phyloP scores from a whole-genome alignment of 306 rosid genomes.

The Sesbania bispinosa region DNA sequence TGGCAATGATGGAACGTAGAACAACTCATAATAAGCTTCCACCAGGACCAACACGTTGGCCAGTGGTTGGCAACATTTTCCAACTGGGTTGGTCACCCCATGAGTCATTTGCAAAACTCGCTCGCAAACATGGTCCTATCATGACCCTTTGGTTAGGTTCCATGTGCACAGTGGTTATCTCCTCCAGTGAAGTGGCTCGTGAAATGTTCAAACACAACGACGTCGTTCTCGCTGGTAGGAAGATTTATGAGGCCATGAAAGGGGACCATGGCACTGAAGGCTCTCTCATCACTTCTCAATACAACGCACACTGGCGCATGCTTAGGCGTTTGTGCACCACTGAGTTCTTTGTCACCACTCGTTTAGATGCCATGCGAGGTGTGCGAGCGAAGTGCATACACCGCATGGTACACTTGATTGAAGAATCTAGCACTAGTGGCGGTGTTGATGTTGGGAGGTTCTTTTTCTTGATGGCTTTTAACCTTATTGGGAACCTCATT shows the following conservation, averaged over 20 bases:
- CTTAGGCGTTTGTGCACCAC: conserved; percentile 47
- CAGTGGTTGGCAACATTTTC: conserved; percentile 69
- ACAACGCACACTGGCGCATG: conserved; percentile 84
- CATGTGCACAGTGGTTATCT: conserved; percentile 75
- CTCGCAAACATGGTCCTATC: conserved; percentile 65
- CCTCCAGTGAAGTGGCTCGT: conserved; percentile 53
- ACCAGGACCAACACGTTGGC: conserved; percentile 80
- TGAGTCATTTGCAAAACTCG: conserved; percentile 51
- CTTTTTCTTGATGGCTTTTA: conserved; percentile 71
- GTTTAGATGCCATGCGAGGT: conserved; percentile 44
- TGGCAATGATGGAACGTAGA: background rate
- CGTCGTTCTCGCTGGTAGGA: conserved; percentile 59
- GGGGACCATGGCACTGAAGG: conserved; percentile 60
- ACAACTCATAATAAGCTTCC: conserved; percentile 39
- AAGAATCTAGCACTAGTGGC: conserved; percentile 14
- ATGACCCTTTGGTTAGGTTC: conserved; percentile 84
- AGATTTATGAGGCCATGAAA: conserved; percentile 78
- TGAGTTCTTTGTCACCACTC: conserved; percentile 56
- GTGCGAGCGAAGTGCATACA: conserved; percentile 57
- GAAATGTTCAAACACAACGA: conserved; percentile 73
- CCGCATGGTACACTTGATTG: conserved; percentile 47
- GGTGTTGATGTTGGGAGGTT: conserved; percentile 58
- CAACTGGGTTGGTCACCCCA: conserved; percentile 66
- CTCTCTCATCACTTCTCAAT: conserved; percentile 64
- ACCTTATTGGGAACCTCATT: conserved; percentile 77